Conservation (phyloP, 1,284 basidiomycete species). For the Apiotrichum brassicae region DNA sequence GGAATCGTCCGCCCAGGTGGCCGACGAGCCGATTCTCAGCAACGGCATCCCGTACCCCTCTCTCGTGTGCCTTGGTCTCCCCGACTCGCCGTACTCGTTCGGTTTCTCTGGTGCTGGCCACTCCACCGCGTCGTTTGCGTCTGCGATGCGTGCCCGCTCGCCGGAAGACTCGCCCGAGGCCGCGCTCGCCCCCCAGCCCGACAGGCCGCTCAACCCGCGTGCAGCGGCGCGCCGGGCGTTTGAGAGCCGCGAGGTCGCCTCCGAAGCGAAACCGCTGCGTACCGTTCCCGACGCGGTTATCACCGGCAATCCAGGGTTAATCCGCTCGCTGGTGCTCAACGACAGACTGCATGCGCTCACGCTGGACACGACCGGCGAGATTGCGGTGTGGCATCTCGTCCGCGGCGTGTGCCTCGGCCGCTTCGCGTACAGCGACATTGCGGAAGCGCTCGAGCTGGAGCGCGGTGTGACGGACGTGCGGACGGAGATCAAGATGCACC, state of each 20-base stretch:
- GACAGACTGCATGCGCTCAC: slow-evolving; percentile 88
- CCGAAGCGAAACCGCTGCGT: slow-evolving; percentile 65
- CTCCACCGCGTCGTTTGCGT: slow-evolving; percentile 70
- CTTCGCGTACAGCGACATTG: slow-evolving; percentile 61
- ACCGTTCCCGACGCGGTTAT: slow-evolving; percentile 64
- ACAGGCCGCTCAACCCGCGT: not conserved
- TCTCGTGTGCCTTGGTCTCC: slow-evolving; percentile 68
- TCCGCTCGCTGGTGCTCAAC: slow-evolving; percentile 76
- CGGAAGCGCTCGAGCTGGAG: slow-evolving; percentile 49
- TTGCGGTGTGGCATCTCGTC: slow-evolving; percentile 90
- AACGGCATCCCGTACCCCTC: slow-evolving; percentile 73
- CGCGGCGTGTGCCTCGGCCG: slow-evolving; percentile 68
- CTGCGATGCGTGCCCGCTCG: slow-evolving; percentile 29
- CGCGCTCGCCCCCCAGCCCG: not conserved
- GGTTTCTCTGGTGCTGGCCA: slow-evolving; percentile 39
- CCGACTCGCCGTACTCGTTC: slow-evolving; percentile 62
- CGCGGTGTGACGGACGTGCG: slow-evolving; percentile 22
- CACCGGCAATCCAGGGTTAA: slow-evolving; percentile 71
- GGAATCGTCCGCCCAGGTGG: slow-evolving; percentile 27
- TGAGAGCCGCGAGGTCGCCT: slow-evolving; percentile 72
- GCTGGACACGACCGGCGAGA: slow-evolving; percentile 74
- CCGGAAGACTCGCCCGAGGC: slow-evolving; percentile 17
- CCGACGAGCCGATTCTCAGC: slow-evolving; percentile 25
- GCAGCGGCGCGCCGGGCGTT: slow-evolving; percentile 54
- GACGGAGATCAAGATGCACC: slow-evolving; percentile 45